Base-by-base conservation (phyloP, 2,329 filamentous ascomycete species). In the Alternaria brassicae region DNA sequence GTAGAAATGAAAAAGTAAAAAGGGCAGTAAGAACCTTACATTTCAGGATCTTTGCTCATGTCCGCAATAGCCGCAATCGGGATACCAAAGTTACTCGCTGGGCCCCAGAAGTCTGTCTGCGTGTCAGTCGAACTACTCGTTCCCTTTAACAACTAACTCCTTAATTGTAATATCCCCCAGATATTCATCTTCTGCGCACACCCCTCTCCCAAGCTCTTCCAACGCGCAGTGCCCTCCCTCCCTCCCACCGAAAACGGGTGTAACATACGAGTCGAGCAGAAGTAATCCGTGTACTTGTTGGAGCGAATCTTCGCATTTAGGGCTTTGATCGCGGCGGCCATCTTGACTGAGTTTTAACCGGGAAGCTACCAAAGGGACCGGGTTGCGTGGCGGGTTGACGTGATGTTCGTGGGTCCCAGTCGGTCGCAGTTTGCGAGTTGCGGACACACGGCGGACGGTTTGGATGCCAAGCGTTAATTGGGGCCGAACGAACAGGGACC, bases 241-340 rank as follows among this genome's bases (percentile, higher is more conserved):
- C 37, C 42, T 50, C 42, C 36, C 55, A 21, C 27, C 25, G 40
- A 53, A 27, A 55, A 54, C 61, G 53, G 59, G 48, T 40, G 52
- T 58, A 82, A 82, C 82, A 69, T 79, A 84, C 82, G 82, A 66
- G 82, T 84, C 63, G 81, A 83, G 79, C 81, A 84, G 70, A 84
- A 78, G 78, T 84, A 84, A 67, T 84, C 82, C 17, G 74, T 68
- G 60, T 80, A 79, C 68, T 81, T 80, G 72, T 83, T 83, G 28
- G 81, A 77, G 71, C 82, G 80, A 69, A 84, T 84, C 70, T 79
- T 78, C 71, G 82, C 81, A 77, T 84, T 84, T 77, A 84, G 75
- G 37, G 81, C 82, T 78, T 83, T 83, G 73, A 84, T 78, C 70
- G 81, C 81, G 68, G 82, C 82, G 61, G 81, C 81, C 81, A 86